phyloP scores from a whole-genome alignment of 1,284 basidiomycete genomes.

The Ustilago esculenta region DNA sequence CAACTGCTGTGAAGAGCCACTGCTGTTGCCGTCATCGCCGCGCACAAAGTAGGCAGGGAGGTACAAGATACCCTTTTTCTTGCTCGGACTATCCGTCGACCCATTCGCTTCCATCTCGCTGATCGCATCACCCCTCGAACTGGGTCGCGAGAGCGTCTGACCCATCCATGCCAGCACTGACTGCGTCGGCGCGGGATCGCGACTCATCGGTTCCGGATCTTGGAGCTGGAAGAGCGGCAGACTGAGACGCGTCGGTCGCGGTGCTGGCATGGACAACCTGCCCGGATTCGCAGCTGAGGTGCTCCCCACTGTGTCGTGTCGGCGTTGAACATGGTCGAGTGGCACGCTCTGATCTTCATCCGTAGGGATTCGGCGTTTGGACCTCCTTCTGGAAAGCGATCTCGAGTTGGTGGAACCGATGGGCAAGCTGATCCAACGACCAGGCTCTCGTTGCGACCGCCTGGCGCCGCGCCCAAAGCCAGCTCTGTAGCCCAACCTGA shows the following conservation, averaged over 20 bases:
- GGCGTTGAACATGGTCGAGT: slow-evolving; percentile 10
- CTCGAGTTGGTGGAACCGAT: slow-evolving; percentile 16
- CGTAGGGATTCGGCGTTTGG: slow-evolving; percentile 25
- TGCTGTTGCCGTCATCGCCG: slow-evolving; percentile 24
- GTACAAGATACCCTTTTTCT: slow-evolving; percentile 48
- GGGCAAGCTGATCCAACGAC: slow-evolving; percentile 49
- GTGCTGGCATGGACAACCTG: slow-evolving; percentile 37
- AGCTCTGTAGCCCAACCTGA: slow-evolving; percentile 13
- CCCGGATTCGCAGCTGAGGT: slow-evolving; percentile 31
- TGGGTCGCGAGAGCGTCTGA: slow-evolving; percentile 33
- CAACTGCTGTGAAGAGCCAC: slow-evolving; percentile 1
- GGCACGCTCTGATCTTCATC: slow-evolving; percentile 35
- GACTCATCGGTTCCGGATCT: slow-evolving; percentile 29
- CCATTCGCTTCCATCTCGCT: slow-evolving; percentile 29
- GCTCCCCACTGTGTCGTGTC: slow-evolving; percentile 11
- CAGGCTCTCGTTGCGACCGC: slow-evolving; percentile 5
- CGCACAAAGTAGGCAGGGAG: slow-evolving; percentile 56
- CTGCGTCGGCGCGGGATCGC: slow-evolving; percentile 33
- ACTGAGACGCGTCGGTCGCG: slow-evolving; percentile 35
- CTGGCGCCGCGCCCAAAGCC: slow-evolving; percentile 15
- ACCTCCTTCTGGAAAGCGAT: slow-evolving; percentile 10
- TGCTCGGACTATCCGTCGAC: slow-evolving; percentile 17
- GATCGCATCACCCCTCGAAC: slow-evolving; percentile 35
- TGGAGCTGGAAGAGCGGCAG: slow-evolving; percentile 50
- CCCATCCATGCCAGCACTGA: slow-evolving; percentile 51